Conservation (phyloP, 2,329 filamentous ascomycete genomes). For the Pestalotiopsis sp. region DNA sequence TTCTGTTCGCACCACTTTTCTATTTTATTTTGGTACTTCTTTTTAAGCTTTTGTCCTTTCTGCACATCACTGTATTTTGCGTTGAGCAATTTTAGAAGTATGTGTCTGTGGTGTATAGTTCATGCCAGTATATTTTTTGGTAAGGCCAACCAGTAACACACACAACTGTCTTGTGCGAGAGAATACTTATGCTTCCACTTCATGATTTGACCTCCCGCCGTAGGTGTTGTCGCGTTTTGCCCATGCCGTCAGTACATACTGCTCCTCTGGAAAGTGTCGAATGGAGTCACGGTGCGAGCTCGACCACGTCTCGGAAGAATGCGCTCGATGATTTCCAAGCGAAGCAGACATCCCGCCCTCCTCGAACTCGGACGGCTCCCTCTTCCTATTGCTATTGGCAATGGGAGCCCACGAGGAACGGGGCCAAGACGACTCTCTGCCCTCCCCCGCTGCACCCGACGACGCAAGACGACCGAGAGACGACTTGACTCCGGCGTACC, state of each 20-base stretch:
- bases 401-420: background rate
- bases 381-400: background rate
- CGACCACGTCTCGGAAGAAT: background rate
- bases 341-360: background rate
- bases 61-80: too few species aligned
- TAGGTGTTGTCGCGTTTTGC: background rate
- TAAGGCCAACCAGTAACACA: background rate
- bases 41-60: too few species aligned
- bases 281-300: background rate
- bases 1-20: too few species aligned
- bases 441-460: background rate
- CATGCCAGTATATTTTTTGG: background rate
- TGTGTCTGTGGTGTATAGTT: too few species aligned
- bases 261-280: background rate
- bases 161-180: background rate
- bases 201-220: background rate
- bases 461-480: background rate
- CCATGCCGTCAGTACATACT: background rate
- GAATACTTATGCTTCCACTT: background rate
- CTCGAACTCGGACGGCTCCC: background rate
- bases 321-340: background rate
- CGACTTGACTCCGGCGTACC: background rate
- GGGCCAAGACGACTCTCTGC: background rate
- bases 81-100: too few species aligned
- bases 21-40: too few species aligned